Conservation (phyloP, 2,329 filamentous ascomycete species). For the Tetracladium maxilliforme region DNA sequence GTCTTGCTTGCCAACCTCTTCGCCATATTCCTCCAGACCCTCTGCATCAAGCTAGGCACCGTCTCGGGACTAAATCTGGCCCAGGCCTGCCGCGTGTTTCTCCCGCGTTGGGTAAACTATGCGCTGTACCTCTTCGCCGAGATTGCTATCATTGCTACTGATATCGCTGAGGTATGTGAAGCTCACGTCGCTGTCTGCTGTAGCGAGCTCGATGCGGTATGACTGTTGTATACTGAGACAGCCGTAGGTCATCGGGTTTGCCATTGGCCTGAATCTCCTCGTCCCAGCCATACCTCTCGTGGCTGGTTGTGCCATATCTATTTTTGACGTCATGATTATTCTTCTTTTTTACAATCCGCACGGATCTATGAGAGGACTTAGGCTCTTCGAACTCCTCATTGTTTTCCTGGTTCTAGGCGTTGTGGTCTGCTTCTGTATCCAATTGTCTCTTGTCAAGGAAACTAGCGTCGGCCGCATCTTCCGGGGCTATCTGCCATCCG, state of each 20-base stretch:
- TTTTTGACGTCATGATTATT: constrained; percentile 53
- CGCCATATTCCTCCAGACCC: constrained; percentile 39
- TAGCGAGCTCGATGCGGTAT: background rate
- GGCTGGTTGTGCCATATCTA: constrained; percentile 53
- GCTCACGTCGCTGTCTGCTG: constrained; percentile 2
- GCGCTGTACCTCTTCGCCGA: constrained; percentile 37
- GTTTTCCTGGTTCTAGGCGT: constrained; percentile 50
- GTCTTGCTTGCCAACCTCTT: constrained; percentile 41
- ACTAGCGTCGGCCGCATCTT: constrained; percentile 45
- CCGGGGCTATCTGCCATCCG: constrained; percentile 48
- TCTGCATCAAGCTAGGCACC: constrained; percentile 34
- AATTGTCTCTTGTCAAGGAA: constrained; percentile 45
- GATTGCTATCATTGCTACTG: constrained; percentile 40
- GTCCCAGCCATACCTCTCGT: constrained; percentile 49
- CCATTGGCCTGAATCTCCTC: constrained; percentile 54
- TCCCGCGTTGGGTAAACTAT: constrained; percentile 37
- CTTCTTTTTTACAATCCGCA: constrained; percentile 50
- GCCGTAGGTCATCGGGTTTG: constrained; percentile 48
- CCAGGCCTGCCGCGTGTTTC: constrained; percentile 33
- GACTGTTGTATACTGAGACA: background rate
- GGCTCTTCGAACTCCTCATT: constrained; percentile 52
- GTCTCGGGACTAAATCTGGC: constrained; percentile 38
- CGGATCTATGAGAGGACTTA: constrained; percentile 40
- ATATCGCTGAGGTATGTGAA: constrained; percentile 32
- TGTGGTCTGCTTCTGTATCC: constrained; percentile 56